These are phyloP conservation scores for Pythium angustatum DNA, from an alignment of 352 stramenopile genomes.

Conservation along the genomic window DNA sequence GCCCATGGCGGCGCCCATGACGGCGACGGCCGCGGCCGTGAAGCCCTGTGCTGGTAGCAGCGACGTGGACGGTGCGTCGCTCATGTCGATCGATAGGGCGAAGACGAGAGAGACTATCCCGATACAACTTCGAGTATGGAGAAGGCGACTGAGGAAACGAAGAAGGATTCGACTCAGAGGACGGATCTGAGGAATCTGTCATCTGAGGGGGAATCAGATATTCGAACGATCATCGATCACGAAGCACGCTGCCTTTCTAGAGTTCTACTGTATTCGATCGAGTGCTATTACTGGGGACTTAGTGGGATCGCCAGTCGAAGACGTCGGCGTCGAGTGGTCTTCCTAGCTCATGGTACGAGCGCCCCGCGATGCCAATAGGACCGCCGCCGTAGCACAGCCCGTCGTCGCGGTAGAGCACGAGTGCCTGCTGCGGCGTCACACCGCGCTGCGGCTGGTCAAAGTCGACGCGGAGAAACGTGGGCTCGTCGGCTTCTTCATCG, in stretches of 20 bases:
- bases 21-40: slow-evolving; percentile 49
- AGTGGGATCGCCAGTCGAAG: slow-evolving; percentile 56
- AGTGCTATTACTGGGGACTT: slow-evolving; percentile 3
- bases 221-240: neutral
- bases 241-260: no score
- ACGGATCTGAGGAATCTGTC: neutral
- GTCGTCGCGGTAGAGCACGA: slow-evolving; percentile 85
- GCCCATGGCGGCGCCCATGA: slow-evolving; percentile 59
- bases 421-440: slow-evolving; percentile 79
- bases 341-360: slow-evolving; percentile 68
- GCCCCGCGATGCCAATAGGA: slow-evolving; percentile 57
- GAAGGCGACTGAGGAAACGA: no score
- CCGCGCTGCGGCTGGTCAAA: slow-evolving; percentile 84
- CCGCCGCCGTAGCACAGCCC: slow-evolving; percentile 81
- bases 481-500: neutral
- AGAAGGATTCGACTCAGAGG: slow-evolving; percentile 12
- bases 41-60: slow-evolving; percentile 26
- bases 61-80: slow-evolving; percentile 16
- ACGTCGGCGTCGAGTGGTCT: slow-evolving; percentile 47
- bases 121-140: no score
- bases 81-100: no score
- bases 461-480: slow-evolving; percentile 61
- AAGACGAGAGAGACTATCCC: no score
- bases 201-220: neutral
- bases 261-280: neutral